Evolutionary conservation across 768 basidiomycete genomes (phyloP).

Genomic region (Tylopilus balloui): DNA sequence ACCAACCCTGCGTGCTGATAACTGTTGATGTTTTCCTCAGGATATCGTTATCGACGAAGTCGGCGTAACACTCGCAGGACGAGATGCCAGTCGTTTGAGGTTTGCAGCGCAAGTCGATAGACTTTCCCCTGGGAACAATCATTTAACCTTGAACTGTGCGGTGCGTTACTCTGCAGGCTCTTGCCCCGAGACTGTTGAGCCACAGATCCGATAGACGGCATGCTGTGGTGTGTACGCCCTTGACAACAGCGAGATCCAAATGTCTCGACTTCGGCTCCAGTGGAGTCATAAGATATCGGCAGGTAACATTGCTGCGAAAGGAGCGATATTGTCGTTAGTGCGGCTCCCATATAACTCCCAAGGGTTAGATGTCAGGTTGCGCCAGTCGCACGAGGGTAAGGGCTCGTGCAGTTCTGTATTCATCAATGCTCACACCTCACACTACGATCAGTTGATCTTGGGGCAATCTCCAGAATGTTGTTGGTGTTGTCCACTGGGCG

Average conservation of each 20-base stretch:
- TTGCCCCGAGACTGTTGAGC: background rate
- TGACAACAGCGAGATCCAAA: constrained; percentile 62
- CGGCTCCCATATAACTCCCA: constrained; percentile 58
- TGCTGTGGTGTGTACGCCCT: constrained; percentile 64
- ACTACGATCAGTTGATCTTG: constrained; percentile 56
- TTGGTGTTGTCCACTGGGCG: constrained; percentile 63
- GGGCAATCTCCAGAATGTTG: constrained; percentile 48
- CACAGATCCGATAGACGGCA: constrained; percentile 43
- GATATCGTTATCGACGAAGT: constrained; percentile 59
- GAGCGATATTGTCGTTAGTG: constrained; percentile 42
- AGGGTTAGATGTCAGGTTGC: constrained; percentile 60
- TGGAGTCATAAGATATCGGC: constrained; percentile 46
- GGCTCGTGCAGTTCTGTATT: constrained; percentile 14
- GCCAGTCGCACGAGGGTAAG: constrained; percentile 45
- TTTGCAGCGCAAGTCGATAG: constrained; percentile 43
- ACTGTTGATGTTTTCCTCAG: constrained; percentile 36
- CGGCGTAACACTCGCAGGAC: constrained; percentile 53
- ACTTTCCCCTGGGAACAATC: constrained; percentile 57
- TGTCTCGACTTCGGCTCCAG: constrained; percentile 63
- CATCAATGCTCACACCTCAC: constrained; percentile 1
- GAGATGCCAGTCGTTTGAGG: constrained; percentile 56
- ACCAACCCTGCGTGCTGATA: background rate
- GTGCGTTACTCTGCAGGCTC: constrained; percentile 41
- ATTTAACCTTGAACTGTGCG: constrained; percentile 60
- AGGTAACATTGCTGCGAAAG: constrained; percentile 18